Evolutionary conservation across 2,329 filamentous ascomycete genomes (phyloP), one percentile per base, ranked within the genome.

Genomic region (Monosporascus ibericus): DNA sequence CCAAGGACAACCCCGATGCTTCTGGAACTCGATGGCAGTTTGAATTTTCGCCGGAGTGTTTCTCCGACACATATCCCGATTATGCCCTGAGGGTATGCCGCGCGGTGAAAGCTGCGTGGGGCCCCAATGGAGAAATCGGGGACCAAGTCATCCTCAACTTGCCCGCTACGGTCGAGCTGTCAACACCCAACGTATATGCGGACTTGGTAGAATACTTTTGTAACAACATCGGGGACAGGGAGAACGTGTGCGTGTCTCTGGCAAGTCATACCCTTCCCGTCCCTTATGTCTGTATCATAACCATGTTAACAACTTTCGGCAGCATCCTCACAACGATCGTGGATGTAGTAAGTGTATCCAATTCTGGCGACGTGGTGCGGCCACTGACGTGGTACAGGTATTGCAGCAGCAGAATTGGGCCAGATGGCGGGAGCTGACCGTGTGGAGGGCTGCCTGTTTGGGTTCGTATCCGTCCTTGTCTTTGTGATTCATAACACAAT

Each of bases 341-440:
- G 27, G 27, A 30, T 11, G 6, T 11, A 30, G 27, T 30, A 11
- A 30, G 27, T 30, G 2, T 14, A 30, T 14, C 27, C 27, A 30
- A 30, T 30, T 30, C 27, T 30, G 27, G 27, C 9, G 27, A 9
- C 27, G 9, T 11, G 27, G 27, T 14, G 27, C 27, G 27, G 27
- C 27, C 27, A 30, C 27, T 30, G 27, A 30, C 27, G 27, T 30
- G 27, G 9, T 14, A 30, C 9, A 30, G 27, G 27, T 30, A 30
- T 94, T n/a, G 92, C 92, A 0, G 92, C 92, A 0, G 89, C 92
- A 9, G 92, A 97, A 68, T 72, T 97, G 63, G 92, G 88, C 6
- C 92, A 96, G 71, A 96, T 97, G 92, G 94, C 92, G 20, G 94
- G 92, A 50, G 94, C 91, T 37, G 90, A 96, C 71, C 79, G 94